phyloP scores from a whole-genome alignment of 176 grass and related monocot genomes.

The Otatea glauca region DNA sequence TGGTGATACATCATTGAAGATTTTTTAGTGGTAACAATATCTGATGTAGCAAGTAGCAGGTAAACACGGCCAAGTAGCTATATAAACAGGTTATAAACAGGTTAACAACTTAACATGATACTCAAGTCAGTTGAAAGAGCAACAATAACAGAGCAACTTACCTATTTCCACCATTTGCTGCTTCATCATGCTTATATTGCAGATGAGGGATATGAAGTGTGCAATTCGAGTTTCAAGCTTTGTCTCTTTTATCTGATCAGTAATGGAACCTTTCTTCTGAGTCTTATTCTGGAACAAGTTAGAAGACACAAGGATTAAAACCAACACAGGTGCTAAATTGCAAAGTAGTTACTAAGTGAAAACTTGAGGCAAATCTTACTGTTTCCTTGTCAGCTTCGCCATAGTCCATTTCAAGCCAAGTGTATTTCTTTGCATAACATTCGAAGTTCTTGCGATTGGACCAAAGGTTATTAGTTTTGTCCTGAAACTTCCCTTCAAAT shows the following conservation, averaged over 20 bases:
- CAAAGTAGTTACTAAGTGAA: conserved; percentile 28
- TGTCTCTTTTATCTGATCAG: conserved; percentile 65
- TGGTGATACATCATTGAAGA: background rate
- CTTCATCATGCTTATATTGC: conserved; percentile 96
- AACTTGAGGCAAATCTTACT: conserved; percentile 57
- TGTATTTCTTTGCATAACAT: conserved; percentile 61
- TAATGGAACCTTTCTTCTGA: conserved; percentile 45
- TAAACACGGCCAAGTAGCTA: conserved; percentile 8
- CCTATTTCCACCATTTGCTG: conserved; percentile 99
- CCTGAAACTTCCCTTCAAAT: conserved; percentile 75
- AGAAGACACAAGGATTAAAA: conserved; percentile 40
- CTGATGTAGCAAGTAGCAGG: conserved; percentile 7
- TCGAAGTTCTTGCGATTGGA: conserved; percentile 63
- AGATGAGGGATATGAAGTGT: conserved; percentile 87
- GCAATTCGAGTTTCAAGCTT: conserved; percentile 79
- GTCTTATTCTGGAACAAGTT: conserved; percentile 43
- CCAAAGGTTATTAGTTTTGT: conserved; percentile 88
- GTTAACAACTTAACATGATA: conserved; percentile 15
- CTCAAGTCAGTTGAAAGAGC: background rate
- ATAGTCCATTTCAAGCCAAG: conserved; percentile 96
- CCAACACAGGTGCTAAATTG: conserved; percentile 19
- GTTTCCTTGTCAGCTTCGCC: conserved; percentile 65
- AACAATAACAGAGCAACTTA: conserved; percentile 43
- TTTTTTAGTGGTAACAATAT: conserved; percentile 16
- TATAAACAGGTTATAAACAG: background rate